A percentile compares a stretch with the other conserved stretches of the same genome.
Conservation (phyloP, 1,284 basidiomycete species). For the Ceratobasidium papillatum region DNA sequence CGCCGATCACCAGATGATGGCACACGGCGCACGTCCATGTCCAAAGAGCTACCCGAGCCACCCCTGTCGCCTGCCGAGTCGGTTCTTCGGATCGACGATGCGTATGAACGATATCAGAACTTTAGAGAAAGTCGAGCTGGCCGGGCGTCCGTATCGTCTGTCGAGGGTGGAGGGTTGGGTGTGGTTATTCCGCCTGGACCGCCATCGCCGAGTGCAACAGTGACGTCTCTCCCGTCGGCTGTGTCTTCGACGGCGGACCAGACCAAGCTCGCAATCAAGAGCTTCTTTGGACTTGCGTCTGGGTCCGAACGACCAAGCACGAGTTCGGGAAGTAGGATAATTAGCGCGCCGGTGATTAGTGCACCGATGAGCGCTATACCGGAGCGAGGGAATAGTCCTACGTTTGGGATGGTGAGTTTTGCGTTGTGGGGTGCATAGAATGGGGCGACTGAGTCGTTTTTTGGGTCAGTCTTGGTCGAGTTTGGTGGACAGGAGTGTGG, state of each 20-base stretch:
- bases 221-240: conserved; percentile 47
- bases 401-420: conserved; percentile 72
- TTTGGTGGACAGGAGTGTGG: conserved; percentile 81
- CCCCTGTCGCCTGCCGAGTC: conserved; percentile 55
- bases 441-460: neutral
- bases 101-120: conserved; percentile 88
- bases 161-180: conserved; percentile 55
- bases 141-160: conserved; percentile 67
- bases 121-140: conserved; percentile 65
- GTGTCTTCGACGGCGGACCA: conserved; percentile 48
- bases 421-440: conserved; percentile 8
- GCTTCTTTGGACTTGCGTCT: conserved; percentile 64
- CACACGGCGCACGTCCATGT: neutral
- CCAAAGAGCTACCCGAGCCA: conserved; percentile 60
- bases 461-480: conserved; percentile 84
- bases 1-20: conserved; percentile 54
- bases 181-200: conserved; percentile 41
- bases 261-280: conserved; percentile 51
- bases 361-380: conserved; percentile 52
- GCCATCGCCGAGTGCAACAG: conserved; percentile 44
- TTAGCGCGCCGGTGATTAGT: conserved; percentile 51
- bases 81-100: conserved; percentile 74
- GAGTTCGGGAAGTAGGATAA: conserved; percentile 43
- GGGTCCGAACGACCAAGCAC: conserved; percentile 51
- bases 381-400: conserved; percentile 59